These are phyloP conservation scores for Colletotrichum gloeosporioides DNA, from an alignment of 2,329 filamentous ascomycete genomes.

Conservation along the genomic window DNA sequence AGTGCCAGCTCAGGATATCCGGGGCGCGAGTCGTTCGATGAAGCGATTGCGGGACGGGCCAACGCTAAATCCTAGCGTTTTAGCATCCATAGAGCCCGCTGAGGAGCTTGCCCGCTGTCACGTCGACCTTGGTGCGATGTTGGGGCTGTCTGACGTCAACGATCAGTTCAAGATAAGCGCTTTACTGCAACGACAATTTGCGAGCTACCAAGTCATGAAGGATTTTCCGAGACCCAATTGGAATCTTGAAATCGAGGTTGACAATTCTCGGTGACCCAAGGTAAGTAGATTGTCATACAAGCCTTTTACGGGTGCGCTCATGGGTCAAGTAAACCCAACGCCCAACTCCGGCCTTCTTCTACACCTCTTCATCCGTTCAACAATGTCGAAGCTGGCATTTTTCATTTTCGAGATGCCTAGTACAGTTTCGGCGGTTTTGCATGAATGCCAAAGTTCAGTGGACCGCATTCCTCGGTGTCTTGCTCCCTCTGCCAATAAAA, in stretches of 20 bases:
- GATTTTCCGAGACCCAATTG: background rate
- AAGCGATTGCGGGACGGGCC: background rate
- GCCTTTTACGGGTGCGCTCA: background rate
- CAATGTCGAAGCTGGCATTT: background rate
- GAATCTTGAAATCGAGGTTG: background rate
- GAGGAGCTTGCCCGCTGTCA: background rate
- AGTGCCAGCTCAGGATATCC: background rate
- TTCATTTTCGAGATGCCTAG: background rate
- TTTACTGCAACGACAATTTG: background rate
- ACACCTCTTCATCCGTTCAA: background rate
- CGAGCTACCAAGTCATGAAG: background rate
- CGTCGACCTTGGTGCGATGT: background rate
- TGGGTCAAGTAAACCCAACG: background rate
- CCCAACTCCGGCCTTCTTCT: background rate
- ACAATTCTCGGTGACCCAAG: background rate
- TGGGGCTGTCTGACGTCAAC: background rate
- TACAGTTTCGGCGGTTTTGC: background rate
- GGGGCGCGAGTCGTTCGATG: background rate
- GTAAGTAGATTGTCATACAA: background rate
- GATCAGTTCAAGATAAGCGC: background rate
- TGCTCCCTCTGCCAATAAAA: background rate
- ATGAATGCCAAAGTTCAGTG: background rate
- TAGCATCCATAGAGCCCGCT: background rate
- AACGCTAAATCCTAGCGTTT: background rate
- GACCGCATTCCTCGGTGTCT: background rate